Conservation (phyloP, 164 flowering plant species). For the Tetrastigma voinierianum region DNA sequence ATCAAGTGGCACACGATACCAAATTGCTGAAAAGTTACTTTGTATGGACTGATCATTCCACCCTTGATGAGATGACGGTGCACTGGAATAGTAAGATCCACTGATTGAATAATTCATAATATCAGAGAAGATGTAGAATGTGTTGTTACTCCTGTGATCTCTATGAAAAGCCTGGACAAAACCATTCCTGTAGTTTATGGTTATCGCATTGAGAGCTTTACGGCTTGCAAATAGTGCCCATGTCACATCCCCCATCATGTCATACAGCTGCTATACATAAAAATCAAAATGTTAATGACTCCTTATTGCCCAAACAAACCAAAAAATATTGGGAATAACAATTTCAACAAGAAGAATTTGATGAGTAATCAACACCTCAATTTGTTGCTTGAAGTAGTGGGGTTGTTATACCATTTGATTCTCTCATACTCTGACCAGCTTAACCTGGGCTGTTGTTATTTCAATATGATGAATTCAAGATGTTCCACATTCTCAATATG, state of each 20-base stretch:
- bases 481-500: constrained; percentile 89
- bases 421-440: constrained; percentile 89
- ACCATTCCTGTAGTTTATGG: constrained; percentile 82
- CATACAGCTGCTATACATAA: constrained; percentile 59
- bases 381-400: constrained; percentile 57
- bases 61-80: constrained; percentile 37
- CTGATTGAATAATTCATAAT: constrained; percentile 56
- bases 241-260: constrained; percentile 77
- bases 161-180: constrained; percentile 97
- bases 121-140: constrained; percentile 90
- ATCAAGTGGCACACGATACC: constrained; percentile 87
- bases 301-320: background rate
- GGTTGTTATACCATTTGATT: constrained; percentile 53
- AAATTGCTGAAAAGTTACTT: constrained; percentile 64
- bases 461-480: constrained; percentile 85
- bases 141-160: constrained; percentile 76
- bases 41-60: constrained; percentile 60
- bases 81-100: constrained; percentile 19
- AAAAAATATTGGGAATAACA: background rate
- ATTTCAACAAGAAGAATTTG: background rate
- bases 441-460: constrained; percentile 86
- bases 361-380: constrained; percentile 59
- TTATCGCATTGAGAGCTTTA: constrained; percentile 84
- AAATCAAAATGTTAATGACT: background rate
- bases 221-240: constrained; percentile 94